phyloP scores from a whole-genome alignment of 2,329 filamentous ascomycete species.

The Mycosphaerelloides madeirae region DNA sequence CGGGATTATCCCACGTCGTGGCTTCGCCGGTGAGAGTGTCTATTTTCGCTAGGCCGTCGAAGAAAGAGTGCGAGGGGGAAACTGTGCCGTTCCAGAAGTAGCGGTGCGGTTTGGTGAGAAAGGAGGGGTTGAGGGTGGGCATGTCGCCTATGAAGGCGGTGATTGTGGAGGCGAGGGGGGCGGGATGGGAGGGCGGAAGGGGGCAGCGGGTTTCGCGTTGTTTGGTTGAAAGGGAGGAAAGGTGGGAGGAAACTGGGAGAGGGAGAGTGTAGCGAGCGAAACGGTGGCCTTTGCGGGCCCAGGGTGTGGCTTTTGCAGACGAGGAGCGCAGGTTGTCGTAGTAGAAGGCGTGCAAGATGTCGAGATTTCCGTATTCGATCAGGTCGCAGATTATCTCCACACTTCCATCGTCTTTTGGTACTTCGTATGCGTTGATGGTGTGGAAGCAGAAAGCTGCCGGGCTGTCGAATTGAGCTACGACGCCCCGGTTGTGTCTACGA shows the following conservation, averaged over 20 bases:
- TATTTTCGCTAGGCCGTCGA: constrained; percentile 64
- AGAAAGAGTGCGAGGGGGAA: constrained; percentile 54
- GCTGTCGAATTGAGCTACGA: constrained; percentile 68
- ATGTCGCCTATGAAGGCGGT: constrained; percentile 50
- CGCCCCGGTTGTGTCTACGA: constrained; percentile 55
- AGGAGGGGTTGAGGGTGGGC: constrained; percentile 60
- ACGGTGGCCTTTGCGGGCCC: neutral
- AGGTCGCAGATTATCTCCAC: constrained; percentile 62
- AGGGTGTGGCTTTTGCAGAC: neutral
- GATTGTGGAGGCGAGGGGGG: neutral
- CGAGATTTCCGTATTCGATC: constrained; percentile 58
- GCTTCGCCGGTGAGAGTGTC: constrained; percentile 53
- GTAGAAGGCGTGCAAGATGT: constrained; percentile 64
- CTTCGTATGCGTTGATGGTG: constrained; percentile 69
- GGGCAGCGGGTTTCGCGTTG: neutral
- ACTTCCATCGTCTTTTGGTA: constrained; percentile 30
- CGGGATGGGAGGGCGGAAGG: neutral
- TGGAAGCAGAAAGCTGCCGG: constrained; percentile 75
- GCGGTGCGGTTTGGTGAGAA: constrained; percentile 50
- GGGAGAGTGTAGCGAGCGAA: neutral
- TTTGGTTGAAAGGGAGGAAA: neutral
- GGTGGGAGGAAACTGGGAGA: neutral
- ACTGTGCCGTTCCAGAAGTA: constrained; percentile 53
- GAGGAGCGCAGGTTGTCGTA: constrained; percentile 61
- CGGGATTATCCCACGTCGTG: constrained; percentile 51